These are phyloP conservation scores for Ascochyta clinopodiicola DNA, from an alignment of 2,329 filamentous ascomycete species.

Conservation along the genomic window DNA sequence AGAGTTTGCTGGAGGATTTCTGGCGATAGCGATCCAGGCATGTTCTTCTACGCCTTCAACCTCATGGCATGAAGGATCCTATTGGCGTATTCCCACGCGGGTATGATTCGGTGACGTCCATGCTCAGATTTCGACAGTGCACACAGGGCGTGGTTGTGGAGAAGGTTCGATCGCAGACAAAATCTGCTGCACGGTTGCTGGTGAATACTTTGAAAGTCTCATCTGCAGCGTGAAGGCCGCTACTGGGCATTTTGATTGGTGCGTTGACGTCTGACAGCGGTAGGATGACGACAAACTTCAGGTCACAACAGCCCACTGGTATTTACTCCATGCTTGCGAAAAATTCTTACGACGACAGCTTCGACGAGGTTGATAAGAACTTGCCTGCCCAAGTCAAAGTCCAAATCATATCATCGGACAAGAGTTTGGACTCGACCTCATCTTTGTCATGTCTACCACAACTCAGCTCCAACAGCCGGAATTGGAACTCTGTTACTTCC, in stretches of 20 bases:
- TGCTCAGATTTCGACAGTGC: neutral
- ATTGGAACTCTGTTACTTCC: slow-evolving; percentile 8
- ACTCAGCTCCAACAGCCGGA: slow-evolving; percentile 11
- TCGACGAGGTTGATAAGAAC: neutral
- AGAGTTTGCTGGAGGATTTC: neutral
- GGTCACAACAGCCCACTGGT: neutral
- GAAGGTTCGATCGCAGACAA: neutral
- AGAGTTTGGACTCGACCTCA: neutral
- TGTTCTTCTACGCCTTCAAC: neutral
- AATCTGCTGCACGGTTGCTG: neutral
- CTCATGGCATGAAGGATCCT: neutral
- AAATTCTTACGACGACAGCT: neutral
- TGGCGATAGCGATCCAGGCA: neutral
- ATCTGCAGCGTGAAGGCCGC: neutral
- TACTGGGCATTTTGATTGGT: neutral
- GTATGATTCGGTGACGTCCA: neutral
- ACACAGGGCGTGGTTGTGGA: slow-evolving; percentile 10
- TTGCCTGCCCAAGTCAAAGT: neutral
- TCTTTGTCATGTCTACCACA: slow-evolving; percentile 1
- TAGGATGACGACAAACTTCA: neutral
- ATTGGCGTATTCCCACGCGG: neutral
- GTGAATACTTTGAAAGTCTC: neutral
- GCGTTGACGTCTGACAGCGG: neutral
- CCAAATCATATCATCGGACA: neutral
- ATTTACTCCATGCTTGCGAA: neutral